Percentiles rank a stretch among this genome's conserved stretches.
Evolutionary conservation across 208 protist genomes (phyloP).

Genomic region (Strigomonas culicis): DNA sequence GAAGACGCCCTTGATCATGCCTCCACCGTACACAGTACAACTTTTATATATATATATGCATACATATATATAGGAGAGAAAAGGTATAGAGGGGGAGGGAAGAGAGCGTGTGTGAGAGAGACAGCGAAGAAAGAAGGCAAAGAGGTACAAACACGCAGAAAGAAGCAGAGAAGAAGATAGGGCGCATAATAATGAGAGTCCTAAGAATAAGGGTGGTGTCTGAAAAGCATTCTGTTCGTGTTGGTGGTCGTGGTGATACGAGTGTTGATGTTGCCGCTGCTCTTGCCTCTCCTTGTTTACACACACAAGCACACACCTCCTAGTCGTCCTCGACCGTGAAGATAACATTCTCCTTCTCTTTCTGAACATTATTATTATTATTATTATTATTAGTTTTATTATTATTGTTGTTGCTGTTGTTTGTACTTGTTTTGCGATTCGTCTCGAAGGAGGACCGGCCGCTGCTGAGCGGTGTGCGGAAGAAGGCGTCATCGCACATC

Average conservation of each 20-base stretch:
- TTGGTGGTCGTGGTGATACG: neutral
- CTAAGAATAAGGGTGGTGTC: neutral
- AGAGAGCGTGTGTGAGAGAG: neutral
- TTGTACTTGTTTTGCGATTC: neutral
- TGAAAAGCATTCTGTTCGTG: neutral
- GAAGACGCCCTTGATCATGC: constrained; percentile 96
- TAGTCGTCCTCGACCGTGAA: constrained; percentile 26
- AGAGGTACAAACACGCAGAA: constrained; percentile 1
- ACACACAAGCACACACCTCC: constrained; percentile 8
- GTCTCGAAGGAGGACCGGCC: neutral
- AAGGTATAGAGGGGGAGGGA: neutral
- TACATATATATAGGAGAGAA: neutral
- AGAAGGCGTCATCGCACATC: too few species aligned
- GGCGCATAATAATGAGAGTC: neutral
- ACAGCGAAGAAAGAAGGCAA: neutral
- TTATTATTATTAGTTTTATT: constrained; percentile 2
- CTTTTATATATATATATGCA: neutral
- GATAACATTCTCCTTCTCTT: neutral
- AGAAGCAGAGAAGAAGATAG: neutral
- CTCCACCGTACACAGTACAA: neutral
- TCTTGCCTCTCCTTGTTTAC: neutral
- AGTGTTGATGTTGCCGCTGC: neutral
- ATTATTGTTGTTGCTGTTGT: constrained; percentile 1
- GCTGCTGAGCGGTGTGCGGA: neutral
- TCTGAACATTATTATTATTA: neutral